phyloP scores from a whole-genome alignment of 345 rosid species.

The Atalantia buxifolia region DNA sequence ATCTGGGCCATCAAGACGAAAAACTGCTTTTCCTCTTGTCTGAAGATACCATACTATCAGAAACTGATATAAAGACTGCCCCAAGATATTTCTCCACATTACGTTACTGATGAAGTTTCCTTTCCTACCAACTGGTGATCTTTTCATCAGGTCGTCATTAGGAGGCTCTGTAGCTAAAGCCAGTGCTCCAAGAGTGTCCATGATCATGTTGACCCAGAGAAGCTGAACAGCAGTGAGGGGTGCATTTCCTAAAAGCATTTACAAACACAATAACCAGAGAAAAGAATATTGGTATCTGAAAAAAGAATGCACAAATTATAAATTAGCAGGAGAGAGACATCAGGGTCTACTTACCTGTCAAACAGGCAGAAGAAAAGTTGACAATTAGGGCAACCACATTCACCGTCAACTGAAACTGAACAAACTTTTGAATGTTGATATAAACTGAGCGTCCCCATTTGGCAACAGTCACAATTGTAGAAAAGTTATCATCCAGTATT shows the following conservation, averaged over 20 bases:
- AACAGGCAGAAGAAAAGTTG: constrained; percentile 88
- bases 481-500: constrained; percentile 81
- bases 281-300: background rate
- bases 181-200: constrained; percentile 86
- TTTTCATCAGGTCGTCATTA: constrained; percentile 63
- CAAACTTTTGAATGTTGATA: constrained; percentile 82
- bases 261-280: constrained; percentile 4
- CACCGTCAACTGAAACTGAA: constrained; percentile 92
- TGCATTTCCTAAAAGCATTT: constrained; percentile 51
- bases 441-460: constrained; percentile 93
- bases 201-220: constrained; percentile 90
- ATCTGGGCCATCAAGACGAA: constrained; percentile 41
- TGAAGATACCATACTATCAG: constrained; percentile 62
- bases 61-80: constrained; percentile 87
- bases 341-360: constrained; percentile 51
- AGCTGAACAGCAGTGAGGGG: constrained; percentile 88
- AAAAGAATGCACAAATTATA: background rate
- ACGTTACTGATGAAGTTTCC: constrained; percentile 85
- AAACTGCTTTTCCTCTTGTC: constrained; percentile 50
- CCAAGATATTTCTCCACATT: constrained; percentile 96
- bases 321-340: constrained; percentile 7
- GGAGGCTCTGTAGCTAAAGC: constrained; percentile 94
- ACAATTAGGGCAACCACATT: constrained; percentile 81
- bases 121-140: constrained; percentile 67
- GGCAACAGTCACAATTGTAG: constrained; percentile 75